Percentiles rank a stretch among this genome's conserved stretches.
phyloP scores from a whole-genome alignment of 768 basidiomycete genomes.

The Punctularia strigosozonata region DNA sequence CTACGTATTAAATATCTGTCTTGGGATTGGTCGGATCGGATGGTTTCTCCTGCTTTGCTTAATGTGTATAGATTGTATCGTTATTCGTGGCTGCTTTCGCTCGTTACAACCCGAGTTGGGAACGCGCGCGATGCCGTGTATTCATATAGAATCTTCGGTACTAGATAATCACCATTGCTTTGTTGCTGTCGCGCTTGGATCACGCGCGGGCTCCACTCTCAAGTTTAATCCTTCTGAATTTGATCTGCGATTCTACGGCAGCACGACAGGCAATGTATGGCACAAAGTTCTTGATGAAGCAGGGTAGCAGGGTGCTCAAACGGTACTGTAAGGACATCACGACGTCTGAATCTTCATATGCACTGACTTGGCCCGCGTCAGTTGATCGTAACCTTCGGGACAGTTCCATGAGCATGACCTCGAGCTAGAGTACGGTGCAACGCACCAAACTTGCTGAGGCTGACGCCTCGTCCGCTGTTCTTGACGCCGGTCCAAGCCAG shows the following conservation, averaged over 20 bases:
- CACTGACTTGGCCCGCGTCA: conserved; percentile 70
- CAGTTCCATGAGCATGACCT: conserved; percentile 3
- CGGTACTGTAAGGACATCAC: neutral
- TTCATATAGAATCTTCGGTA: too few relatives aligned
- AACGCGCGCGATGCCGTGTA: too few relatives aligned
- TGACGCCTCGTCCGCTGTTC: conserved; percentile 84
- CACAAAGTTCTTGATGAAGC: neutral
- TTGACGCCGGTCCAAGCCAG: conserved; percentile 93
- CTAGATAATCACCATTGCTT: too few relatives aligned
- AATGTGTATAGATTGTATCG: too few relatives aligned
- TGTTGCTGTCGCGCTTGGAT: too few relatives aligned
- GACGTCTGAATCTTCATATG: conserved; percentile 70
- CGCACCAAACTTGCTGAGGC: conserved; percentile 81
- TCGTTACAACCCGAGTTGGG: too few relatives aligned
- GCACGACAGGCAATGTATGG: too few relatives aligned
- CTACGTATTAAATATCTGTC: too few relatives aligned
- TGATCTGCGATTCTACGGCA: too few relatives aligned
- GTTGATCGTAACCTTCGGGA: conserved; percentile 85
- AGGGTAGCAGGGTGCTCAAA: neutral
- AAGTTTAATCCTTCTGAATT: neutral
- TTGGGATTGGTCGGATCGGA: too few relatives aligned
- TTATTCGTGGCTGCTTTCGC: too few relatives aligned
- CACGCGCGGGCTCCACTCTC: neutral
- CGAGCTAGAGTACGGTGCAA: conserved; percentile 4
- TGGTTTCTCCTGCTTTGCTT: too few relatives aligned